Conservation (phyloP, 2,329 filamentous ascomycete genomes). For the Periconia macrospinosa region DNA sequence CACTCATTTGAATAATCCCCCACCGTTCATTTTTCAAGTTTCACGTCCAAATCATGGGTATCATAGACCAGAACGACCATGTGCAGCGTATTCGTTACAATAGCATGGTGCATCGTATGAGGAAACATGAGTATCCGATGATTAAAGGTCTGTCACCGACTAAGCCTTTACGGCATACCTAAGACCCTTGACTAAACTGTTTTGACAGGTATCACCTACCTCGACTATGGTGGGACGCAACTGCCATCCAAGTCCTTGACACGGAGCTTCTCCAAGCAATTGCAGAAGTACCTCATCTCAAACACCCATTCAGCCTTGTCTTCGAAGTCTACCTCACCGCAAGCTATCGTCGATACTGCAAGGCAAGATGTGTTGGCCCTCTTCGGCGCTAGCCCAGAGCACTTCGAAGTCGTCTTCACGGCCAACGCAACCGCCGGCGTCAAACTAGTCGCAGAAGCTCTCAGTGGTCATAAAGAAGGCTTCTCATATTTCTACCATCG, state of each 20-base stretch:
- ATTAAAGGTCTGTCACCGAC: constrained; percentile 18
- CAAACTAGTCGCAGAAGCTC: constrained; percentile 79
- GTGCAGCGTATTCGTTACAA: constrained; percentile 3
- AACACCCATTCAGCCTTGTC: constrained; percentile 69
- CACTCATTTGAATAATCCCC: too few species aligned
- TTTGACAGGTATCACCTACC: constrained; percentile 46
- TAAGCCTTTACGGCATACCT: background rate
- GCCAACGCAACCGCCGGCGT: constrained; percentile 88
- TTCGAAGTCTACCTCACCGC: constrained; percentile 60
- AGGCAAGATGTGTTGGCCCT: constrained; percentile 60
- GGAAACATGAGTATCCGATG: constrained; percentile 29
- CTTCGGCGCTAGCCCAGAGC: constrained; percentile 75
- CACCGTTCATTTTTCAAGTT: background rate
- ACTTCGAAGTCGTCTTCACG: constrained; percentile 90
- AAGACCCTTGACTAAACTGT: background rate
- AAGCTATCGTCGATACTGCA: constrained; percentile 58
- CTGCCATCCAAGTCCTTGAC: constrained; percentile 57
- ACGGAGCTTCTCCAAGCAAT: constrained; percentile 57
- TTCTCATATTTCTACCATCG: constrained; percentile 82
- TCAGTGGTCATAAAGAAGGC: constrained; percentile 64
- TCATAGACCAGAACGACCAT: background rate
- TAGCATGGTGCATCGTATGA: constrained; percentile 2
- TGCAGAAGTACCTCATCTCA: constrained; percentile 63
- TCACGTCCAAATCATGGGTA: background rate
- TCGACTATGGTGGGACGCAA: constrained; percentile 59